A percentile compares a stretch with the other conserved stretches of the same genome.
phyloP scores from a whole-genome alignment of 129 eudicot species.

The Helianthus tuberosus region DNA sequence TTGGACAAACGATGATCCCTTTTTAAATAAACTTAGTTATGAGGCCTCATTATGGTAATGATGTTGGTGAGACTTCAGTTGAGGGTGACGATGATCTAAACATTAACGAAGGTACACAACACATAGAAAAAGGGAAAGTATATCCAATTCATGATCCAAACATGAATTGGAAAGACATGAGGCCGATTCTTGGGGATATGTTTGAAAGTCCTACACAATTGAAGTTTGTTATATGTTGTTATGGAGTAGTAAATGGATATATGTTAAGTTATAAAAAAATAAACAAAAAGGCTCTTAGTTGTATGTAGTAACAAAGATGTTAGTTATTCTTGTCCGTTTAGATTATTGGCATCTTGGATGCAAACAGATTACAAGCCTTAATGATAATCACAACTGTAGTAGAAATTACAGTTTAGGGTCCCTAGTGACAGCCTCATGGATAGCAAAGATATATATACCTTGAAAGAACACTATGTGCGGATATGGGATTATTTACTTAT shows the following conservation, averaged over 20 bases:
- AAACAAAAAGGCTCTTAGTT: background rate
- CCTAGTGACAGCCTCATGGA: background rate
- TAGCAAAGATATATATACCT: background rate
- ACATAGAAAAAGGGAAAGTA: background rate
- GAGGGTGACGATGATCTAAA: too few relatives aligned
- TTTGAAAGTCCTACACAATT: background rate
- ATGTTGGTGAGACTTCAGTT: background rate
- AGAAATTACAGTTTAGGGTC: background rate
- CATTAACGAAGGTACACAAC: background rate
- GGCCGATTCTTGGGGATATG: background rate
- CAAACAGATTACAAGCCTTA: background rate
- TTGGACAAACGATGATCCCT: background rate
- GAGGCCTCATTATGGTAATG: background rate
- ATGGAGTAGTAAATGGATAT: too few relatives aligned
- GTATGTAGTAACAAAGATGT: background rate
- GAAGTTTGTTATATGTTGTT: too few relatives aligned
- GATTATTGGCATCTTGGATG: background rate
- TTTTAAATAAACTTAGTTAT: background rate
- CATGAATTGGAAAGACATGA: background rate
- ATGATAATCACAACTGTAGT: background rate
- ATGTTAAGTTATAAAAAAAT: background rate
- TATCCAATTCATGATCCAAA: background rate
- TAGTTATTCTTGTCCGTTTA: background rate
- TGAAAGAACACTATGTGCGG: background rate
- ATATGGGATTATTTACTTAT: background rate